Evolutionary conservation across 257 asterid species (phyloP).

Genomic region (Jaltomata sinuosa): DNA sequence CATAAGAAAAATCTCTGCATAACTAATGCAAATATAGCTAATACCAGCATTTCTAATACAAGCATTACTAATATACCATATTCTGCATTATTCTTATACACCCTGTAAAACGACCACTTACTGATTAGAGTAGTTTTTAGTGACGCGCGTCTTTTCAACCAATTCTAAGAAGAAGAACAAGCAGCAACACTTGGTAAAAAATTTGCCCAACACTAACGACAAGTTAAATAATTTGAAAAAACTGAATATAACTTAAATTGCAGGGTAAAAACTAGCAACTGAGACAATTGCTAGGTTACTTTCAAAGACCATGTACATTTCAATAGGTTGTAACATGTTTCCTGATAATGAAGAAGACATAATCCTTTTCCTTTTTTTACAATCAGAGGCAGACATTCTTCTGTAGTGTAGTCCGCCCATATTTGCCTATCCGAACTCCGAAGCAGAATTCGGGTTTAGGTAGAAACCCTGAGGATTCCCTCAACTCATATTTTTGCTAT

Average conservation of each 20-base stretch:
- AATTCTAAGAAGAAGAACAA: neutral
- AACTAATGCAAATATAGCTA: too few species aligned
- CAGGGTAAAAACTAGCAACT: neutral
- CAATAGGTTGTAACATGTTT: neutral
- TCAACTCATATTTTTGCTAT: neutral
- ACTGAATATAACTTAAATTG: neutral
- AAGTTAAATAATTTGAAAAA: neutral
- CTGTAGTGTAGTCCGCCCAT: neutral
- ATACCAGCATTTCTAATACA: too few species aligned
- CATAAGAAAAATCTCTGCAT: too few species aligned
- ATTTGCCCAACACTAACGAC: neutral
- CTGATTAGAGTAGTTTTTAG: neutral
- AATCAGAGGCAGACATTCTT: neutral
- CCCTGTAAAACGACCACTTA: too few species aligned
- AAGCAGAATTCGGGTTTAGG: neutral
- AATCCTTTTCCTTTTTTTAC: too few species aligned
- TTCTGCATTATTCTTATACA: too few species aligned
- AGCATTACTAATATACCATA: too few species aligned
- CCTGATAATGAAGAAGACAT: neutral
- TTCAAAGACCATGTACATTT: neutral
- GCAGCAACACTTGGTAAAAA: neutral
- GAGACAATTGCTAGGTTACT: neutral
- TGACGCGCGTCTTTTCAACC: neutral
- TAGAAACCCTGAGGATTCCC: neutral
- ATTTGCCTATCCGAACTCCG: neutral